Evolutionary conservation across 148 eudicot species (phyloP), one percentile per base, ranked within the genome.

Genomic region (Rheum nobile): DNA sequence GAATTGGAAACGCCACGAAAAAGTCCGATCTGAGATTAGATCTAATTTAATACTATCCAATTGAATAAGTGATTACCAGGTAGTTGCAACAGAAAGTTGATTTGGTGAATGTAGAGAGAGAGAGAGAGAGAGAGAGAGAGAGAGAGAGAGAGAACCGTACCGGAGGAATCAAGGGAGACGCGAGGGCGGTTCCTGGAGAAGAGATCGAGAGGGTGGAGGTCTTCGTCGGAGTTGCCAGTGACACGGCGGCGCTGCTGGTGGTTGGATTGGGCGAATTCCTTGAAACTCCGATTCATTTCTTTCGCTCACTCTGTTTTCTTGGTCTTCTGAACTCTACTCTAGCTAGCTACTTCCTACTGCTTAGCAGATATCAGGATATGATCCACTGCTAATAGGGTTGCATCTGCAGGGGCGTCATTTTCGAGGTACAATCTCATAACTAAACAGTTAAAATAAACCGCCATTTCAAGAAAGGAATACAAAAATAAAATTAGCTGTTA

Each of bases 151-250:
- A 67, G 48, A 7, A 6, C 0, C 16, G 44, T 83, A 89, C 84
- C 44, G 75, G 94, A 74, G 19, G 86, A 32, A 32, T 85, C 32
- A 22, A 82, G 77, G 24, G 89, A 77, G 67, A 80, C 73, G 19
- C 76, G 84, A 41, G 84, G 89, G 46, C 89, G 91, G 34, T 79
- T 80, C 5, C 82, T 77, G 32, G 91, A 84, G 84, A 86, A 87
- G 76, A 89, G 94, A 85, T 89, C 91, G 71, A 85, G 44, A 21
- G 32, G 41, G 24, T 68, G 72, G 22, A 77, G 59, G 1, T 80
- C 77, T 28, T 83, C 81, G 67, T 78, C 75, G 71, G 75, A 59
- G 71, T 13, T 75, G 44, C 77, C 65, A 48, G 79, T 73, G 57
- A 47, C 37, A 47, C 80, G 78, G n/a, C 84, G 67, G 8, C 77